Evolutionary conservation across 2,329 filamentous ascomycete genomes (phyloP).

Genomic region (Graphiopsis chlorocephala): DNA sequence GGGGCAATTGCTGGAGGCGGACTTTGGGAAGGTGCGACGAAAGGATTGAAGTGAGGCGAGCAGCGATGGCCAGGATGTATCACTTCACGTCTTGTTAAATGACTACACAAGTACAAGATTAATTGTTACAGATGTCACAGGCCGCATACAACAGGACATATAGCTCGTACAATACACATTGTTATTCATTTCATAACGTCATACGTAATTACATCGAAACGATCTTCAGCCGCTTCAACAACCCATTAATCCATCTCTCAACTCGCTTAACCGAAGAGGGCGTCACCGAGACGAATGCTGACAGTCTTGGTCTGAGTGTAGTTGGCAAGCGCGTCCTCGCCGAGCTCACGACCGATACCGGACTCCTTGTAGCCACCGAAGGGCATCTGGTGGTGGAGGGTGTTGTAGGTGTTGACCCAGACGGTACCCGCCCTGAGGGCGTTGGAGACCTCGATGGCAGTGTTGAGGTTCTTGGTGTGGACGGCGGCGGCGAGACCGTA

Average conservation of each 20-base stretch:
- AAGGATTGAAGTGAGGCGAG: not conserved
- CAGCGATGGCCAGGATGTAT: not conserved
- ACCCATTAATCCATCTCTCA: not conserved
- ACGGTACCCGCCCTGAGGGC: slow-evolving; percentile 45
- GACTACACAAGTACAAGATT: not conserved
- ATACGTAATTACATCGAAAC: slow-evolving; percentile 20
- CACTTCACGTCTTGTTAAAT: not conserved
- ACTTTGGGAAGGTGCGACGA: not conserved
- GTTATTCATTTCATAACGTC: slow-evolving; percentile 17
- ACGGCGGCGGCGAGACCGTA: slow-evolving; percentile 44
- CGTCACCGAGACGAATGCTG: slow-evolving; percentile 54
- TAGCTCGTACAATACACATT: slow-evolving; percentile 16
- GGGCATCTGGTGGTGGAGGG: slow-evolving; percentile 40
- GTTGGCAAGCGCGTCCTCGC: slow-evolving; percentile 18
- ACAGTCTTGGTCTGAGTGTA: slow-evolving; percentile 23
- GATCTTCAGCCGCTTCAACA: slow-evolving; percentile 1
- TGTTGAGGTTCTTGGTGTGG: slow-evolving; percentile 41
- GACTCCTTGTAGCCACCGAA: slow-evolving; percentile 36
- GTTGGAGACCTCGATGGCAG: slow-evolving; percentile 40
- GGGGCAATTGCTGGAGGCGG: slow-evolving; percentile 2
- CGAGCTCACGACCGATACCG: slow-evolving; percentile 38
- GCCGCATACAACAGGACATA: not conserved
- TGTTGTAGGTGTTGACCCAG: slow-evolving; percentile 45
- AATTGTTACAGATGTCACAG: not conserved
- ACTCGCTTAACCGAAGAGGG: slow-evolving; percentile 46